Percentiles rank a stretch among this genome's conserved stretches.
Evolutionary conservation across 257 asterid species (phyloP).

Genomic region (Nicotiana tabacum): DNA sequence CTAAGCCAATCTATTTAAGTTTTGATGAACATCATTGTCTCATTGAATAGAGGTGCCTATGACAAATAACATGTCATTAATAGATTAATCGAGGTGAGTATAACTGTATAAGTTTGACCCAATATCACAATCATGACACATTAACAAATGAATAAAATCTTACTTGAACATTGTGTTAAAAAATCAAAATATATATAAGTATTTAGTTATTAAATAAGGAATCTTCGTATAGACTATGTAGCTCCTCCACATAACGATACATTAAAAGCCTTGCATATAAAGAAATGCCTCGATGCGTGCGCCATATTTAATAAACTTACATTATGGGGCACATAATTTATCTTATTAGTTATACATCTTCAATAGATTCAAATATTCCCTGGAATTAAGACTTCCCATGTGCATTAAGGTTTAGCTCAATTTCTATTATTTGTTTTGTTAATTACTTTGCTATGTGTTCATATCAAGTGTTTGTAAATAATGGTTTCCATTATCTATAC

Average conservation of each 20-base stretch:
- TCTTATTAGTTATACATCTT: not conserved
- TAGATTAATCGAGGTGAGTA: not conserved
- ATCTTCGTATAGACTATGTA: not conserved
- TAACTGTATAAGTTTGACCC: not conserved
- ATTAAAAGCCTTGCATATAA: not conserved
- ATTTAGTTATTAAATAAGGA: too few relatives aligned
- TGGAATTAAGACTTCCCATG: not conserved
- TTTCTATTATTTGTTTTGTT: too few relatives aligned
- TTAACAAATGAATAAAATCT: too few relatives aligned
- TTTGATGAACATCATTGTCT: too few relatives aligned
- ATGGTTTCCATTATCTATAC: not conserved
- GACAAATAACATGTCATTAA: not conserved
- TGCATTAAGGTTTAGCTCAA: not conserved
- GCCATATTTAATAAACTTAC: not conserved
- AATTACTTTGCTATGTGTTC: not conserved
- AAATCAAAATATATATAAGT: too few relatives aligned
- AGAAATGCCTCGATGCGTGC: not conserved
- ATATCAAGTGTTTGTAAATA: too few relatives aligned
- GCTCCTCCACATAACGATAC: not conserved
- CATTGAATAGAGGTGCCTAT: not conserved
- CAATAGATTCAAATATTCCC: not conserved
- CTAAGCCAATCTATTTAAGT: too few relatives aligned
- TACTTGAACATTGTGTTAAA: not conserved
- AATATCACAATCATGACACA: not conserved
- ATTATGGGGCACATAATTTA: not conserved